These are phyloP conservation scores for Geotrichum reessii DNA, from an alignment of 1,139 yeast genomes.

Conservation along the genomic window DNA sequence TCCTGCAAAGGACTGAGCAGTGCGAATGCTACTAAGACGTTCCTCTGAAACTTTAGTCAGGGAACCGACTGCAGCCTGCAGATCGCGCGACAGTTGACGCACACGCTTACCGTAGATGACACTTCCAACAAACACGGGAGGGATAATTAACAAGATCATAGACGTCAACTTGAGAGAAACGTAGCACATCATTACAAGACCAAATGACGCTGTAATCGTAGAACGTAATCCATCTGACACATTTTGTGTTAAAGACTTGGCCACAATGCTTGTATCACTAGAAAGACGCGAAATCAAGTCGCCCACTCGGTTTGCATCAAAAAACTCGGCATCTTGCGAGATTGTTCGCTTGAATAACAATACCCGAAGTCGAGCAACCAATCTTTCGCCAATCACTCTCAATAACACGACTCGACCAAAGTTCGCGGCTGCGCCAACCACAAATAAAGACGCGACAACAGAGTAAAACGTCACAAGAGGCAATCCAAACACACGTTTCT, in stretches of 20 bases:
- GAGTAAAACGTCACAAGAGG: slow-evolving; percentile 46
- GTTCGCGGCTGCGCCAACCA: slow-evolving; percentile 69
- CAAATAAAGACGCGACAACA: slow-evolving; percentile 50
- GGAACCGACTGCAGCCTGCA: slow-evolving; percentile 82
- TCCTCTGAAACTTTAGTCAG: slow-evolving; percentile 90
- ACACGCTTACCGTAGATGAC: slow-evolving; percentile 73
- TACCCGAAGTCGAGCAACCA: slow-evolving; percentile 78
- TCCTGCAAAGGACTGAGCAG: slow-evolving; percentile 85
- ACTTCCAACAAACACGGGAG: slow-evolving; percentile 74
- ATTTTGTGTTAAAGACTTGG: slow-evolving; percentile 81
- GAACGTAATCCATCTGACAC: slow-evolving; percentile 88
- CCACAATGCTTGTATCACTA: slow-evolving; percentile 84
- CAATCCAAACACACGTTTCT: slow-evolving; percentile 41
- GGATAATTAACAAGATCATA: slow-evolving; percentile 70
- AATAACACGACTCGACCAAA: slow-evolving; percentile 72
- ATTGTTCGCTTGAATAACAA: slow-evolving; percentile 69
- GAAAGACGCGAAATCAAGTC: slow-evolving; percentile 85
- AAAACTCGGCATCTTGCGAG: slow-evolving; percentile 86
- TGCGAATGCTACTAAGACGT: slow-evolving; percentile 75
- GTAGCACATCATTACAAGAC: slow-evolving; percentile 81
- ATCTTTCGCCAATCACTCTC: slow-evolving; percentile 74
- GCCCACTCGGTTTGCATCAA: slow-evolving; percentile 88
- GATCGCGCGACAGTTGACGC: slow-evolving; percentile 62
- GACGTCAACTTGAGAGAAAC: slow-evolving; percentile 77
- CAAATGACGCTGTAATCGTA: slow-evolving; percentile 70